phyloP scores from a whole-genome alignment of 2,329 filamentous ascomycete genomes.

The Aureobasidium sp. region DNA sequence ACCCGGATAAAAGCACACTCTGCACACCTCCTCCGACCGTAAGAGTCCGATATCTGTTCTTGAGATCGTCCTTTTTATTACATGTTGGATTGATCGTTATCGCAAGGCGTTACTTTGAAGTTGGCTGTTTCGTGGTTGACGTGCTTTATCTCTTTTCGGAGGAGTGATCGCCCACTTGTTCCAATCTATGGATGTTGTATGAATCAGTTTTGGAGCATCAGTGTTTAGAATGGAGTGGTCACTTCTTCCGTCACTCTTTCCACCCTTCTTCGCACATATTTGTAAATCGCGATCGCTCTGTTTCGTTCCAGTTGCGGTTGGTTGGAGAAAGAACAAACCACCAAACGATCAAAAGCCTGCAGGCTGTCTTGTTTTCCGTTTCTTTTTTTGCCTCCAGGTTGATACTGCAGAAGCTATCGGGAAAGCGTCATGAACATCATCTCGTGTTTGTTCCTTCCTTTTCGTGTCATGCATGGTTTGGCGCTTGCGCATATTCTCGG shows the following conservation, averaged over 20 bases:
- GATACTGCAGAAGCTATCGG: not conserved
- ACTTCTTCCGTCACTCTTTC: not conserved
- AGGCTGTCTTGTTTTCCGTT: not conserved
- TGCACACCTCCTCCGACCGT: not conserved
- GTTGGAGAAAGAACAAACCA: not conserved
- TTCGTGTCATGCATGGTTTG: not conserved
- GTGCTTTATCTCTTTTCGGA: not conserved
- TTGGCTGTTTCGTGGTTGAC: constrained; percentile 4
- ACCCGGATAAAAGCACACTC: not conserved
- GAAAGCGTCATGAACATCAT: not conserved
- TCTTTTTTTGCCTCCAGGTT: not conserved
- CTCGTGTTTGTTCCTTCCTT: not conserved
- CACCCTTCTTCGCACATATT: not conserved
- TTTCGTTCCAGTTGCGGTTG: not conserved
- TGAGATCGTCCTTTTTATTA: not conserved
- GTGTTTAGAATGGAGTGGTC: not conserved
- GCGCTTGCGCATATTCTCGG: not conserved
- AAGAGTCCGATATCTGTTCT: not conserved
- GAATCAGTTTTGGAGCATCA: not conserved
- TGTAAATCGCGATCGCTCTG: not conserved
- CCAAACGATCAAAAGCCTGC: not conserved
- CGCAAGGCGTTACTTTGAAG: not conserved
- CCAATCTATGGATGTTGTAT: not conserved
- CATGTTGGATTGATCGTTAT: not conserved
- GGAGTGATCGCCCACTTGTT: not conserved